Evolutionary conservation across 2,329 filamentous ascomycete species (phyloP).

Genomic region (Stemphylium vesicarium): DNA sequence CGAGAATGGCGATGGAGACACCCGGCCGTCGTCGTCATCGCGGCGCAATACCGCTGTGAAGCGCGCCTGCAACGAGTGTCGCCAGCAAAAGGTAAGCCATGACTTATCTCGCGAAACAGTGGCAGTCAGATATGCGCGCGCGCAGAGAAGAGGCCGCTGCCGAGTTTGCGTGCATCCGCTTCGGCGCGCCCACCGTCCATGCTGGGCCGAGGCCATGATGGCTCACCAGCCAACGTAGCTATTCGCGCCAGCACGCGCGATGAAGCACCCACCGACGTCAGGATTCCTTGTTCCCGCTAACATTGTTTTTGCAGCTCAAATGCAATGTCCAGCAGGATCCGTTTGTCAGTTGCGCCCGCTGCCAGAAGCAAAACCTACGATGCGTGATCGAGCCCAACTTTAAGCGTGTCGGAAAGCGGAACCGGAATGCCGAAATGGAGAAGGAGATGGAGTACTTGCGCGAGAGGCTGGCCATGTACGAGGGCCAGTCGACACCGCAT

Average conservation of each 20-base stretch:
- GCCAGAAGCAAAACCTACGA: slow-evolving; percentile 77
- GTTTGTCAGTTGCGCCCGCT: slow-evolving; percentile 77
- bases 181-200: background rate
- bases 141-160: background rate
- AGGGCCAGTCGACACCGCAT: slow-evolving; percentile 56
- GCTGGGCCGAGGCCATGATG: background rate
- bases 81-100: slow-evolving; percentile 78
- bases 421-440: slow-evolving; percentile 85
- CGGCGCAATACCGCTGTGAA: slow-evolving; percentile 57
- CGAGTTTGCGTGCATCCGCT: background rate
- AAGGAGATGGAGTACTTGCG: slow-evolving; percentile 72
- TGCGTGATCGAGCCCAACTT: slow-evolving; percentile 90
- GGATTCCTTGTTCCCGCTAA: slow-evolving; percentile 19
- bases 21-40: slow-evolving; percentile 32
- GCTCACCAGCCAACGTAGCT: background rate
- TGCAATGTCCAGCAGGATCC: slow-evolving; percentile 85
- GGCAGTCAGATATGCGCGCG: background rate
- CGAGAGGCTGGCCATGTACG: slow-evolving; percentile 64
- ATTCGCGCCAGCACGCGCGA: background rate
- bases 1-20: slow-evolving; percentile 39
- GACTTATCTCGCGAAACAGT: background rate
- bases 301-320: slow-evolving; percentile 63
- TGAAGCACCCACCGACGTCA: slow-evolving; percentile 1
- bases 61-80: slow-evolving; percentile 82
- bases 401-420: slow-evolving; percentile 82